phyloP scores from a whole-genome alignment of 176 grass and related monocot species.

The Oryza meyeriana region DNA sequence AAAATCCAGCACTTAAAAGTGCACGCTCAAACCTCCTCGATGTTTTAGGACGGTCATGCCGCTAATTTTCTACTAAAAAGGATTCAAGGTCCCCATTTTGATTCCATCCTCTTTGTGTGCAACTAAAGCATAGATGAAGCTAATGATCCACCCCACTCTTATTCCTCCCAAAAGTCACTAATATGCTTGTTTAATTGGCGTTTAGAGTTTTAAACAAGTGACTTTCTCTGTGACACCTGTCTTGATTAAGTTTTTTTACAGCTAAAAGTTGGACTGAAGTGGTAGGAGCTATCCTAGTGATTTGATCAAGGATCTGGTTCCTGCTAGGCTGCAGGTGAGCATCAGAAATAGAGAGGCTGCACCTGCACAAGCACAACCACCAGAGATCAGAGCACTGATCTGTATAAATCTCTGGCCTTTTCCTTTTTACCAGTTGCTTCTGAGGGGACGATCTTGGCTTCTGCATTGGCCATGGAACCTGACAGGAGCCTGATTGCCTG shows the following conservation, averaged over 20 bases:
- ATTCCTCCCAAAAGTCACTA: conserved; percentile 26
- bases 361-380: conserved; percentile 25
- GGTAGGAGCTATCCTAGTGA: conserved; percentile 51
- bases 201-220: conserved; percentile 14
- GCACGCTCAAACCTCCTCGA: conserved; percentile 11
- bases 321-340: conserved; percentile 25
- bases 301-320: conserved; percentile 48
- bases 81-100: conserved; percentile 43
- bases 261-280: conserved; percentile 48
- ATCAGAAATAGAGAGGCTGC: conserved; percentile 28
- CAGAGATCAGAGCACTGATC: conserved; percentile 16
- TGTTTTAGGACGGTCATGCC: conserved; percentile 33
- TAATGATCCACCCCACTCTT: conserved; percentile 49
- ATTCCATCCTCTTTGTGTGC: conserved; percentile 54
- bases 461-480: conserved; percentile 39
- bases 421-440: conserved; percentile 27
- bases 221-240: conserved; percentile 37
- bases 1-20: conserved; percentile 31
- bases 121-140: conserved; percentile 41
- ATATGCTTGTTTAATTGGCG: conserved; percentile 33
- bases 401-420: conserved; percentile 33
- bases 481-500: conserved; percentile 29
- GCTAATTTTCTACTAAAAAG: conserved; percentile 44
- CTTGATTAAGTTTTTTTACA: conserved; percentile 41
- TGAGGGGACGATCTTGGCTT: conserved; percentile 5